phyloP scores from a whole-genome alignment of 192 early-diverging fungal species.

The Linnemannia schmuckeri region DNA sequence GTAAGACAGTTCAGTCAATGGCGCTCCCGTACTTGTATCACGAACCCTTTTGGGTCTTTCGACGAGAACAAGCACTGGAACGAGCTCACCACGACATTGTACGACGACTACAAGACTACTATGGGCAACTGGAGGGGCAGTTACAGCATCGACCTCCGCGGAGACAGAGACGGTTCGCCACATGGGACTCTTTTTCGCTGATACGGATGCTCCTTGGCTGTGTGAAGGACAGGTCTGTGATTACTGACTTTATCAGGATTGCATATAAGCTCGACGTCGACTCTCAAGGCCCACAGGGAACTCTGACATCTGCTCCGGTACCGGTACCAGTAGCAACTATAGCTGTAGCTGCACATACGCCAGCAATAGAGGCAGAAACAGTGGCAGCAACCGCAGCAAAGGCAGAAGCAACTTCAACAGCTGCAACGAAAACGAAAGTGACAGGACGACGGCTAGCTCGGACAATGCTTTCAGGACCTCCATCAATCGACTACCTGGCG shows the following conservation, averaged over 20 bases:
- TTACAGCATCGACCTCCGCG: background rate
- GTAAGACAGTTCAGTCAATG: background rate
- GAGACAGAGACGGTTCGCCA: background rate
- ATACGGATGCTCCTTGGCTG: slow-evolving; percentile 1
- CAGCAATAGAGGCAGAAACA: background rate
- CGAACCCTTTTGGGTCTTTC: background rate
- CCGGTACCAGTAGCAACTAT: background rate
- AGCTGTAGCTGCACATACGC: background rate
- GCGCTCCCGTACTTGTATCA: slow-evolving; percentile 3
- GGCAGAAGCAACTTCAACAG: background rate
- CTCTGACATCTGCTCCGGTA: background rate
- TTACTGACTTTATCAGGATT: background rate
- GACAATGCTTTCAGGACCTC: background rate
- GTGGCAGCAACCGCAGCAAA: background rate
- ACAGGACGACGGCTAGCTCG: background rate
- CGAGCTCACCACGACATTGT: background rate
- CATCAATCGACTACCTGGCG: background rate
- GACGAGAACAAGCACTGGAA: background rate
- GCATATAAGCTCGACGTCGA: background rate
- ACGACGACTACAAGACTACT: background rate
- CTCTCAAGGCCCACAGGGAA: background rate
- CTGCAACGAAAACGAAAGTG: background rate
- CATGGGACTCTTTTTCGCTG: background rate
- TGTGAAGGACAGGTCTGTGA: background rate
- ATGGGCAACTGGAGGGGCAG: background rate